Base-by-base conservation (phyloP, 148 eudicot species). In the Camellia granthamiana region DNA sequence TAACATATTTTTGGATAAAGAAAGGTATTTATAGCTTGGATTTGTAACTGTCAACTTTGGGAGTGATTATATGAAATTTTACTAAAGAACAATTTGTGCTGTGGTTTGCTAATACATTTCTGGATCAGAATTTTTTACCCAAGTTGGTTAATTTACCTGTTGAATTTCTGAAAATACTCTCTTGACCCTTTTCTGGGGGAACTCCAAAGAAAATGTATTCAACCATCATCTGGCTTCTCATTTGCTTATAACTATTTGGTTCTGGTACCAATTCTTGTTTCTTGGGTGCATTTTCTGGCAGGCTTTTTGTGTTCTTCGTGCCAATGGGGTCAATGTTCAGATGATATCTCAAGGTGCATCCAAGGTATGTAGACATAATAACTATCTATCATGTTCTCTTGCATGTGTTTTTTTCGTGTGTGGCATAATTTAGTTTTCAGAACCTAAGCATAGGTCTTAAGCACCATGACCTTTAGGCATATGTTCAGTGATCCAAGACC, bases 291-390 rank as follows among this genome's bases (percentile, higher is more conserved):
- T 81, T 79, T 74, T 71, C 18, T 79, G 77, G 82, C 87, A 96
- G 99, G 98, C 86, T 46, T 96, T 96, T 79, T 84, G 80, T 79
- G 97, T 92, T 81, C 90, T 96, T 77, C 95, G 83, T 49, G 70
- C 81, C 9, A 90, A 88, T 77, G 92, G 89, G 49, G 94, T 92
- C 38, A 96, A 94, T 83, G 99, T 94, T 74, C 98, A 96, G 86
- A 96, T 96, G 99, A 96, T 96, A 79, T 96, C 98, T 47, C 98
- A 93, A 84, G 98, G 99, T 68, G 99, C 98, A 75, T 93, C 95
- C 7, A 94, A 96, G 92, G 94, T 91, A 69, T n/a, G 4, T 56
- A 1, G 49, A 13, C 30, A 23, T 23, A 23, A 23, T 23, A 23
- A 23, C 30, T 23, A 23, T 23, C 30, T 23, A 23, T 23, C 66